phyloP scores from a whole-genome alignment of 2,329 filamentous ascomycete genomes.

The Parascedosporium putredinis region DNA sequence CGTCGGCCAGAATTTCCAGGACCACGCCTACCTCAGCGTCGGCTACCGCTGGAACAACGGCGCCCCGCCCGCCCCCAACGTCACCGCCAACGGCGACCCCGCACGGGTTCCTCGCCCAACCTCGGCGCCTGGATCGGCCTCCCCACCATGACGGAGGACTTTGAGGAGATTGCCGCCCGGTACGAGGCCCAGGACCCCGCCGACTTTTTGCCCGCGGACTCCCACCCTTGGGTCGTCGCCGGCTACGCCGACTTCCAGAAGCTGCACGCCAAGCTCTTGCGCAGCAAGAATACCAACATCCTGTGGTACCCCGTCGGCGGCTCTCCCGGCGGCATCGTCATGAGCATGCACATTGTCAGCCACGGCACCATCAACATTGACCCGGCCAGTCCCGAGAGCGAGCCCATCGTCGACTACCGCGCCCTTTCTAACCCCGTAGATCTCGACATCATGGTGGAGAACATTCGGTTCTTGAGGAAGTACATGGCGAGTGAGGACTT shows the following conservation, averaged over 20 bases:
- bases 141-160: slow-evolving; percentile 13
- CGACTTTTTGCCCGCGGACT: slow-evolving; percentile 11
- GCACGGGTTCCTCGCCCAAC: slow-evolving; percentile 10
- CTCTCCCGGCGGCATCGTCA: slow-evolving; percentile 8
- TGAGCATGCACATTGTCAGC: slow-evolving; percentile 13
- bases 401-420: slow-evolving; percentile 19
- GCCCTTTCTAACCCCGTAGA: slow-evolving; percentile 19
- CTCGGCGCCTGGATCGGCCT: slow-evolving; percentile 16
- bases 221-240: slow-evolving; percentile 13
- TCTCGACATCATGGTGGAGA: slow-evolving; percentile 16
- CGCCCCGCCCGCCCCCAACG: slow-evolving; percentile 1
- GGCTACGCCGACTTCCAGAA: slow-evolving; percentile 15
- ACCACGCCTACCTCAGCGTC: slow-evolving; percentile 21
- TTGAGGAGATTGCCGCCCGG: slow-evolving; percentile 13
- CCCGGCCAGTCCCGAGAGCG: slow-evolving; percentile 17
- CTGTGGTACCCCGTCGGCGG: slow-evolving; percentile 10
- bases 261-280: slow-evolving; percentile 13
- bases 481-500: slow-evolving; percentile 6
- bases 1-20: slow-evolving; percentile 33
- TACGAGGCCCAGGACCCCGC: slow-evolving; percentile 16
- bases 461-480: slow-evolving; percentile 17
- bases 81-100: slow-evolving; percentile 6
- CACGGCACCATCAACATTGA: slow-evolving; percentile 23
- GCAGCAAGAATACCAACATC: slow-evolving; percentile 14
- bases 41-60: slow-evolving; percentile 12